Conservation (phyloP, 495 filamentous ascomycete species). For the Bacidia gigantensis region DNA sequence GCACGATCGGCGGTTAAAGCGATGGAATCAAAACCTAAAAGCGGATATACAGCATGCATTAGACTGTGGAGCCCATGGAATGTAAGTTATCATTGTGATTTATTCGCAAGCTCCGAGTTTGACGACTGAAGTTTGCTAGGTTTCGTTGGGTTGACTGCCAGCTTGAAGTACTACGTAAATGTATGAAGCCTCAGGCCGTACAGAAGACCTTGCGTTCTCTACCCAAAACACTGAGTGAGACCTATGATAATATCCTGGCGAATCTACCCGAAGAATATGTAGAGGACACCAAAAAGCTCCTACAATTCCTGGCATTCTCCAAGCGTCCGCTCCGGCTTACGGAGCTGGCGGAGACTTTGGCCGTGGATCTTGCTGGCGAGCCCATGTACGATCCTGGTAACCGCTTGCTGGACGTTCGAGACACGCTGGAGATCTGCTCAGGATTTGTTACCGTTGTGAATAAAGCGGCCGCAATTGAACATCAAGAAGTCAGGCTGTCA, state of each 20-base stretch:
- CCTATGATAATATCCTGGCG: constrained; percentile 24
- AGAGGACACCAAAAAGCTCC: neutral
- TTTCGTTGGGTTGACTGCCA: constrained; percentile 32
- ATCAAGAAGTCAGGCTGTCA: neutral
- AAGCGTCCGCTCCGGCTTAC: neutral
- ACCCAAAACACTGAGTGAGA: constrained; percentile 25
- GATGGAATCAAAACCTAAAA: constrained; percentile 1
- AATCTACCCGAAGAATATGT: constrained; percentile 16
- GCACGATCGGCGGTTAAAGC: constrained; percentile 2
- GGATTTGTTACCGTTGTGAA: neutral
- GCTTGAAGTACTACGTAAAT: constrained; percentile 24
- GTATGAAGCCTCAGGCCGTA: constrained; percentile 16
- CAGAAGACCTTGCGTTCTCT: constrained; percentile 21
- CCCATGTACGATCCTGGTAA: neutral
- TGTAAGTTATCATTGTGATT: constrained; percentile 1
- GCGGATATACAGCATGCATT: constrained; percentile 1
- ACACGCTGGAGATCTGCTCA: neutral
- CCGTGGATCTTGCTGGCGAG: neutral
- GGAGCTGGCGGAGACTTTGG: neutral
- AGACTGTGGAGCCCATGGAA: constrained; percentile 2
- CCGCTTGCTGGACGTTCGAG: neutral
- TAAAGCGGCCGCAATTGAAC: neutral
- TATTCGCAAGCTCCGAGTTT: neutral
- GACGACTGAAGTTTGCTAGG: constrained; percentile 17
- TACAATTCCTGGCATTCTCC: neutral